phyloP scores from a whole-genome alignment of 805 yeast genomes.

The Candida boleticola region DNA sequence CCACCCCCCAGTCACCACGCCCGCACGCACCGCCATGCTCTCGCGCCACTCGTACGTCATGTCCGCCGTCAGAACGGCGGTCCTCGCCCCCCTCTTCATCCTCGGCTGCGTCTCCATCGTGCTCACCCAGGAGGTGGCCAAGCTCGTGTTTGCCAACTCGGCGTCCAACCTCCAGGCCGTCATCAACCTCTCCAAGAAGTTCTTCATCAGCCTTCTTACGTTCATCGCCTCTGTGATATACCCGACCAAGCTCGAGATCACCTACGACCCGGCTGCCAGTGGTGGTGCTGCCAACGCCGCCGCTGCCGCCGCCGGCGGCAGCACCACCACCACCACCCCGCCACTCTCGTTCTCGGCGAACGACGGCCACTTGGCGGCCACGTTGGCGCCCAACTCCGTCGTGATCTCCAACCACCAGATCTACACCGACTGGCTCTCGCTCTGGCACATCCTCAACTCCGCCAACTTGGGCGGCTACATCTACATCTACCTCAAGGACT shows the following conservation, averaged over 20 bases:
- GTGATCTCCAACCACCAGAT: slow-evolving; percentile 90
- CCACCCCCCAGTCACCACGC: background rate
- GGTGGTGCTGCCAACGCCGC: slow-evolving; percentile 14
- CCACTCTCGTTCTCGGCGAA: slow-evolving; percentile 19
- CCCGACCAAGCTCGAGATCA: slow-evolving; percentile 51
- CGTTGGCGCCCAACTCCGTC: slow-evolving; percentile 52
- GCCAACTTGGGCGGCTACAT: slow-evolving; percentile 63
- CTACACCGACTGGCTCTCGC: slow-evolving; percentile 87
- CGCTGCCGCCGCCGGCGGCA: no score
- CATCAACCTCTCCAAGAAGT: slow-evolving; percentile 53
- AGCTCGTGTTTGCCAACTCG: slow-evolving; percentile 23
- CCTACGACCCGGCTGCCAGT: slow-evolving; percentile 45
- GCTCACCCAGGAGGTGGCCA: slow-evolving; percentile 43
- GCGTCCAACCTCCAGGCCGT: slow-evolving; percentile 37
- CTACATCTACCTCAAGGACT: slow-evolving; percentile 74
- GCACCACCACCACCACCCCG: slow-evolving; percentile 33
- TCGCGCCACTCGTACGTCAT: slow-evolving; percentile 10
- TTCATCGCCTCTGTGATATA: slow-evolving; percentile 50
- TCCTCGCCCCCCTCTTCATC: slow-evolving; percentile 21
- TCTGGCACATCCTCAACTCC: slow-evolving; percentile 84
- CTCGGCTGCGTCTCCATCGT: slow-evolving; percentile 41
- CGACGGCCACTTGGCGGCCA: slow-evolving; percentile 19
- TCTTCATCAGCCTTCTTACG: slow-evolving; percentile 55
- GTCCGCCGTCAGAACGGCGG: slow-evolving; percentile 18
- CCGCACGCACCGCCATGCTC: background rate